These are phyloP conservation scores for Suillus variegatus DNA, from an alignment of 768 basidiomycete species.

Conservation along the genomic window DNA sequence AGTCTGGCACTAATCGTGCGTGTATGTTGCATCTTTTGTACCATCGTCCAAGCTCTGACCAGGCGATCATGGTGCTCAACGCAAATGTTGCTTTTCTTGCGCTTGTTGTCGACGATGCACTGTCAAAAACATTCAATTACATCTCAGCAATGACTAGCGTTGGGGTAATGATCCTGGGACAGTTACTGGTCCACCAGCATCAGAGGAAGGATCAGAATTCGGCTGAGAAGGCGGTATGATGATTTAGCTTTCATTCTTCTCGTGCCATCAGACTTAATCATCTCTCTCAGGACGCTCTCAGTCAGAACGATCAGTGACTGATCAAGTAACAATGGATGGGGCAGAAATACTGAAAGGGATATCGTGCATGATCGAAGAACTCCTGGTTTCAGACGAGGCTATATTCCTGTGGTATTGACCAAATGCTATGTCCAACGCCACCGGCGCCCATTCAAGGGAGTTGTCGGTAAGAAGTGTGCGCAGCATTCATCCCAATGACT, in stretches of 20 bases:
- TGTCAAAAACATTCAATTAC: constrained; percentile 37
- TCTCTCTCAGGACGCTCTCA: not conserved
- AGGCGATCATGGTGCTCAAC: constrained; percentile 52
- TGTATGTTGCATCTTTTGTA: constrained; percentile 3
- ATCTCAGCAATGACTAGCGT: constrained; percentile 38
- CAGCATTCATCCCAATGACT: too few species aligned
- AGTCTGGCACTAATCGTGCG: constrained; percentile 49
- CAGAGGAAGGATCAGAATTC: constrained; percentile 26
- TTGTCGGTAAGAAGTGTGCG: too few species aligned
- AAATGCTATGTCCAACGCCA: too few species aligned
- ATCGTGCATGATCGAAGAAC: too few species aligned
- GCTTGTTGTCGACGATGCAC: constrained; percentile 27
- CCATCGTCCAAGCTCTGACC: not conserved
- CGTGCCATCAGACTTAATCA: not conserved
- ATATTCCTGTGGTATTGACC: too few species aligned
- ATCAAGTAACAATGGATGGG: not conserved
- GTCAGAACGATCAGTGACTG: not conserved
- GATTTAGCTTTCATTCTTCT: constrained; percentile 6
- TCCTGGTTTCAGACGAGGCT: too few species aligned
- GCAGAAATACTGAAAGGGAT: too few species aligned
- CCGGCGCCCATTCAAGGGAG: too few species aligned
- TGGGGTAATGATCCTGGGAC: constrained; percentile 34
- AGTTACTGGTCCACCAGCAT: constrained; percentile 40
- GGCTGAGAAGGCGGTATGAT: constrained; percentile 31
- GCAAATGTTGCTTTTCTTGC: constrained; percentile 55